Evolutionary conservation across 768 basidiomycete genomes (phyloP).

Genomic region (Termitomyces sp.): DNA sequence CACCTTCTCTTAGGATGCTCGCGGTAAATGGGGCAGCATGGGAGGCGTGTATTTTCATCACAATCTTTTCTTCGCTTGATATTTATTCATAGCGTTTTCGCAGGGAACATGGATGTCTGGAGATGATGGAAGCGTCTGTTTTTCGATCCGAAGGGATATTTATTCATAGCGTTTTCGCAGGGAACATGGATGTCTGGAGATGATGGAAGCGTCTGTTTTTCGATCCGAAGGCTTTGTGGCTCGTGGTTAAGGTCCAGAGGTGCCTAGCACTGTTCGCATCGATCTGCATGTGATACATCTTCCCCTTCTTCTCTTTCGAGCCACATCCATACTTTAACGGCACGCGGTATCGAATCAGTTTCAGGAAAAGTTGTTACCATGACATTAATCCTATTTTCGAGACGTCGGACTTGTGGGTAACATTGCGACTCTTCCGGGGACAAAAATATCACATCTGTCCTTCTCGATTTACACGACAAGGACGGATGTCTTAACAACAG

Average conservation of each 20-base stretch:
- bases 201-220: conserved; percentile 7
- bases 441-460: not conserved
- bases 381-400: not conserved
- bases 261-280: too few relatives aligned
- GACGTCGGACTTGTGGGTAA: not conserved
- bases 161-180: not conserved
- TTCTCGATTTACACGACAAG: not conserved
- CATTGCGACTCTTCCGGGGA: not conserved
- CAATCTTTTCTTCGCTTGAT: not conserved
- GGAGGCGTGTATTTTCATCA: conserved; percentile 27
- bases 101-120: conserved; percentile 18
- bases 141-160: conserved; percentile 4
- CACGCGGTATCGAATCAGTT: not conserved
- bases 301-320: too few relatives aligned
- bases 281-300: too few relatives aligned
- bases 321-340: too few relatives aligned
- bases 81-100: not conserved
- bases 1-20: conserved; percentile 28
- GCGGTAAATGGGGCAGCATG: conserved; percentile 31
- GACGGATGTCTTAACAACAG: not conserved
- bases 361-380: not conserved
- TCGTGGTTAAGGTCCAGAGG: not conserved
- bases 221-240: conserved; percentile 2
- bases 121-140: conserved; percentile 7
- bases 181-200: conserved; percentile 16